Conservation (phyloP, 495 filamentous ascomycete species). For the Penicillium soppii region DNA sequence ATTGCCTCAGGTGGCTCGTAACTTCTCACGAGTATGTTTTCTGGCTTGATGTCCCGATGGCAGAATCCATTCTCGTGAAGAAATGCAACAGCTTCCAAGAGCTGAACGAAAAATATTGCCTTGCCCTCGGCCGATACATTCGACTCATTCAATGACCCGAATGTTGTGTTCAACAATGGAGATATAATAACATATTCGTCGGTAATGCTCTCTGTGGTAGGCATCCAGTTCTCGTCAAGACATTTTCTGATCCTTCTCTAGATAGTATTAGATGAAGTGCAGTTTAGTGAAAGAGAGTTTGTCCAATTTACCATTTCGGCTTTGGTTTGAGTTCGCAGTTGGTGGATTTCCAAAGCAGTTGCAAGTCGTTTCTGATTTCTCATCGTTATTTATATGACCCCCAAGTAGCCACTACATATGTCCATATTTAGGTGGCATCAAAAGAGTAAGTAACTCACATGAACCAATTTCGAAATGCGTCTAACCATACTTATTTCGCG, state of each 20-base stretch:
- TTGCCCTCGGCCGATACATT: not conserved
- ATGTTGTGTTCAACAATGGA: constrained; percentile 1
- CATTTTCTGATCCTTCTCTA: not conserved
- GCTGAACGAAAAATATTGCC: not conserved
- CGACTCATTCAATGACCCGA: not conserved
- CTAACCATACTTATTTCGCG: not conserved
- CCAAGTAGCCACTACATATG: too few relatives aligned
- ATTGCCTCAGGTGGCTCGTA: constrained; percentile 1
- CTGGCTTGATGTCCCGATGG: constrained; percentile 88
- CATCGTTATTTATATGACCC: too few relatives aligned
- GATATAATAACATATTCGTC: constrained; percentile 5
- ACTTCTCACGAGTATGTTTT: constrained; percentile 49
- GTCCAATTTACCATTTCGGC: not conserved
- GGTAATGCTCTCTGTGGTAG: not conserved
- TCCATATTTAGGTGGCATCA: too few relatives aligned
- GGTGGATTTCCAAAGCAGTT: not conserved
- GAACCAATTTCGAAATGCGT: not conserved
- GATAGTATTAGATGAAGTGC: not conserved
- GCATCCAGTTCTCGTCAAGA: not conserved
- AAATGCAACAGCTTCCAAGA: constrained; percentile 63
- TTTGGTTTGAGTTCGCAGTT: not conserved
- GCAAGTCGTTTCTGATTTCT: not conserved
- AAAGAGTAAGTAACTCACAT: not conserved
- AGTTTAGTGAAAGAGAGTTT: not conserved
- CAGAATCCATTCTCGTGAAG: constrained; percentile 82